Conservation (phyloP, 192 early-diverging fungal genomes). For the Chytriomyces confervae region DNA sequence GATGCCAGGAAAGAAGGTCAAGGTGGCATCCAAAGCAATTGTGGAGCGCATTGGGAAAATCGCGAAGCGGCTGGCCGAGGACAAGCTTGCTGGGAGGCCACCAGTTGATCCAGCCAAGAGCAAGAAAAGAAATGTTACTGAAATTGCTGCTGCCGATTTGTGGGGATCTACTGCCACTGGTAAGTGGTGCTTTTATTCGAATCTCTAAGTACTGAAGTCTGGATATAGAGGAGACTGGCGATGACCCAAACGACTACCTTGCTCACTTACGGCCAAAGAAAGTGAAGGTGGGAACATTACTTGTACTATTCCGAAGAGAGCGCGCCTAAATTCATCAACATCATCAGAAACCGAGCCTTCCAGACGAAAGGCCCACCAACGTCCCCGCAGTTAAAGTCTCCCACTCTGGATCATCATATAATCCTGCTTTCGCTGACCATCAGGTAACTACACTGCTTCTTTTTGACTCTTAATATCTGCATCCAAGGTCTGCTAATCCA, state of each 20-base stretch:
- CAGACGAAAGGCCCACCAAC: conserved; percentile 35
- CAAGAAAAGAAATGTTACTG: conserved; percentile 30
- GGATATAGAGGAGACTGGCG: conserved; percentile 2
- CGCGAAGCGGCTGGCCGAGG: conserved; percentile 47
- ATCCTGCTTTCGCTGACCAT: conserved; percentile 82
- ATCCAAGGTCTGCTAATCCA: not conserved
- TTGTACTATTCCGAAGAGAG: not conserved
- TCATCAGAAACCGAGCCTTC: conserved; percentile 52
- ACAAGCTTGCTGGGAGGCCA: conserved; percentile 23
- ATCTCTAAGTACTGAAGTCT: not conserved
- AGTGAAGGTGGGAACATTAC: conserved; percentile 43
- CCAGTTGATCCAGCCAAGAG: conserved; percentile 43
- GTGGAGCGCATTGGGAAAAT: conserved; percentile 49
- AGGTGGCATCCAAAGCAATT: conserved; percentile 53
- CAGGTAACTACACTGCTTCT: conserved; percentile 45
- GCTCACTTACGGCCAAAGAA: conserved; percentile 49
- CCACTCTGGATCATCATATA: conserved; percentile 90
- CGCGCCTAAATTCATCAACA: not conserved
- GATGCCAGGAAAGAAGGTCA: conserved; percentile 35
- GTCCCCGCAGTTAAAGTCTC: conserved; percentile 75
- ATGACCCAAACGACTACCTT: conserved; percentile 50
- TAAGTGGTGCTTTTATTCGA: not conserved
- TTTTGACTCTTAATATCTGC: not conserved
- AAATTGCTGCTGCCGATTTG: conserved; percentile 51
- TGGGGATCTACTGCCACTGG: conserved; percentile 54